Evolutionary conservation across 257 asterid species (phyloP), one percentile per base, ranked within the genome.

Genomic region (Lithospermum erythrorhizon): DNA sequence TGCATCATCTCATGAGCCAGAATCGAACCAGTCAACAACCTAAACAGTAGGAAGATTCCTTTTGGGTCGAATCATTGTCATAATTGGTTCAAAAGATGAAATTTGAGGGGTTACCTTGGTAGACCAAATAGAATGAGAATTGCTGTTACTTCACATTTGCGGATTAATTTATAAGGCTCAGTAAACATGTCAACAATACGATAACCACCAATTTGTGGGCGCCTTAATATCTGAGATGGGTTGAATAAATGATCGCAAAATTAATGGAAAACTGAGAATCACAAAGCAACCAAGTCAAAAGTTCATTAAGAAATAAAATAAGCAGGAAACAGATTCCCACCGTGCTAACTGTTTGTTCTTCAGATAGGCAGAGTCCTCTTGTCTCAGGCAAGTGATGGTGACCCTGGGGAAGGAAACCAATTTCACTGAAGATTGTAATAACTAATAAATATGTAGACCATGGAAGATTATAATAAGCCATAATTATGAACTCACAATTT

Each of bases 1-100:
- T 93, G 98, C 98, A 93, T 93, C 98, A 89, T 89, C 71, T 93
- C 98, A 65, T 93, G 98, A 75, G 98, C 98, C 64, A 93, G 72
- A 76, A 93, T 93, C 53, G 97, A 86, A 1, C 98, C 98, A 3
- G 95, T 93, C 75, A 91, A 72, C 64, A 91, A 73, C 84, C 99
- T 93, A 59, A 41, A 73, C 19, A 1, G 27, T 19, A 7, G 19
- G 22, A 55, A 35, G 10, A 15, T 47, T 57, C 59, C 13, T 58
- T n/a, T 21, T n/a, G 17, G 18, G 24, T 37, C 41, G 55, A 35
- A 57, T 30, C 16, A n/a, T n/a, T 10, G 63, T 53, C 14, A 20
- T 21, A 55, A 9, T 24, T 61, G 11, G 10, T 10, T n/a, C 11
- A 55, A 19, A 55, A 63, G 61, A 24, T 16, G 30, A n/a, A 30